Conservation (phyloP, 2,329 filamentous ascomycete genomes). For the Aspergillus hortae region DNA sequence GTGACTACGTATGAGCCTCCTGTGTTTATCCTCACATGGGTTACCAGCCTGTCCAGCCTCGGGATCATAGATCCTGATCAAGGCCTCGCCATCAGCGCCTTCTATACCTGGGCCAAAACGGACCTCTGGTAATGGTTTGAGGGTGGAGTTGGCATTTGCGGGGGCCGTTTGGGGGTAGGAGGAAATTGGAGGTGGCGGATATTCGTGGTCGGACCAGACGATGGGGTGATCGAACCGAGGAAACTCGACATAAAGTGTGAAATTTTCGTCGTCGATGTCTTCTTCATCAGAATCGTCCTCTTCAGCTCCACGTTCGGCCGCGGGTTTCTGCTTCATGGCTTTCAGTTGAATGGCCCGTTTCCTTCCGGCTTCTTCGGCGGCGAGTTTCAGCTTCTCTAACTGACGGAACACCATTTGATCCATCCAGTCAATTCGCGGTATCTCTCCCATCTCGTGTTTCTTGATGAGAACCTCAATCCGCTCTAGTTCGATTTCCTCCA, state of each 20-base stretch:
- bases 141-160: constrained; percentile 64
- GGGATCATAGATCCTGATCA: constrained; percentile 88
- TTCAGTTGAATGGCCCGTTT: constrained; percentile 48
- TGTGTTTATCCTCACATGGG: constrained; percentile 91
- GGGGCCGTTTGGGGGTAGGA: constrained; percentile 63
- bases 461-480: constrained; percentile 87
- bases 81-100: constrained; percentile 52
- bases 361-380: constrained; percentile 61
- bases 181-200: constrained; percentile 78
- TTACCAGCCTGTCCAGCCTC: constrained; percentile 88
- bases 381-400: constrained; percentile 71
- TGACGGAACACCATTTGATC: constrained; percentile 91
- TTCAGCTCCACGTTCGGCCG: constrained; percentile 38
- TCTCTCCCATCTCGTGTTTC: constrained; percentile 97
- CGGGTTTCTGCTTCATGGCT: constrained; percentile 26
- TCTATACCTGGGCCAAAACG: constrained; percentile 88
- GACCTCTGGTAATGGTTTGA: constrained; percentile 82
- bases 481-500: constrained; percentile 81
- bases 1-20: constrained; percentile 84
- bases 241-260: constrained; percentile 84
- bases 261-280: constrained; percentile 58
- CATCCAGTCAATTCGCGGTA: constrained; percentile 88
- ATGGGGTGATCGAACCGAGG: constrained; percentile 94
- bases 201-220: constrained; percentile 92
- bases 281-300: constrained; percentile 37